These are phyloP conservation scores for Castanospermum australe DNA, from an alignment of 306 rosid species.

Conservation along the genomic window DNA sequence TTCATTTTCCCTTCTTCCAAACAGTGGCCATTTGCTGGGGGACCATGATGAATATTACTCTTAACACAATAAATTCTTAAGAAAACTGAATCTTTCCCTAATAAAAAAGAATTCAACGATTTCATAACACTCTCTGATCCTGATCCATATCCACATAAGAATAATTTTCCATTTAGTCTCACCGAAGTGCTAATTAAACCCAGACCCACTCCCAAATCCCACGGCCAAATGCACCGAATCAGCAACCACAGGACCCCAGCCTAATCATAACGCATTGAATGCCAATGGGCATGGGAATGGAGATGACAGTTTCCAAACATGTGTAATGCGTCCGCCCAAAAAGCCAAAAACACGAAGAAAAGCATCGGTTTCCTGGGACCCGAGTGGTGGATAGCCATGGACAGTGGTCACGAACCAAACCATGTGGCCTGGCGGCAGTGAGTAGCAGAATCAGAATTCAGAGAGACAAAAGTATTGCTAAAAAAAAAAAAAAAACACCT, in stretches of 20 bases:
- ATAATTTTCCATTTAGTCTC: too few species aligned
- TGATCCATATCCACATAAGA: too few species aligned
- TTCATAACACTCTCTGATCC: too few species aligned
- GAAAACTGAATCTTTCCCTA: too few species aligned
- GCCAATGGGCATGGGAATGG: not conserved
- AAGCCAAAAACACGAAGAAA: not conserved
- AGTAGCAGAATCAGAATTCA: not conserved
- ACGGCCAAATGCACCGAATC: not conserved
- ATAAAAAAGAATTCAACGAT: too few species aligned
- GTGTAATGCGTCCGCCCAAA: not conserved
- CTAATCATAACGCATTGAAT: not conserved
- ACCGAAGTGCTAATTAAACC: too few species aligned
- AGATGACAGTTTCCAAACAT: not conserved
- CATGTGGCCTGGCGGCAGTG: not conserved
- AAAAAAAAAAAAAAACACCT: not conserved
- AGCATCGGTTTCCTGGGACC: not conserved
- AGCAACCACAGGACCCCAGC: not conserved
- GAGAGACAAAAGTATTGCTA: not conserved
- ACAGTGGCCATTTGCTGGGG: too few species aligned
- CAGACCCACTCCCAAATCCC: too few species aligned
- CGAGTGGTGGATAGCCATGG: not conserved
- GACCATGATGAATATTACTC: too few species aligned
- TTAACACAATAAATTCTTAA: too few species aligned
- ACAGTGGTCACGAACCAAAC: not conserved
- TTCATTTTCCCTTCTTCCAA: too few species aligned